A percentile compares a stretch with the other conserved stretches of the same genome.
Evolutionary conservation across 306 rosid species (phyloP).

Genomic region (Datisca glomerata): DNA sequence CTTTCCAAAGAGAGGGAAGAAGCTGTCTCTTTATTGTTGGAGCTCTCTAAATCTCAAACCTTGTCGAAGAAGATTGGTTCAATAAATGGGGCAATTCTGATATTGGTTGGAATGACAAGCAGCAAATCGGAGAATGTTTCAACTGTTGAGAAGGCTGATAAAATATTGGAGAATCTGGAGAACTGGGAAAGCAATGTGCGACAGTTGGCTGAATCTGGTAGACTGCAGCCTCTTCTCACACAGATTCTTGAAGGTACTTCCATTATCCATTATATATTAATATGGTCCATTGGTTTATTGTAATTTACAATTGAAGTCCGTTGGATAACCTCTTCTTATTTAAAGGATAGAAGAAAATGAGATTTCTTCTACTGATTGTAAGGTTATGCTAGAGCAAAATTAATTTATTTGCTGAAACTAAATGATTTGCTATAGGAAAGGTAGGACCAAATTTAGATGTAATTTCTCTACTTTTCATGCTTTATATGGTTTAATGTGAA

Average conservation of each 20-base stretch:
- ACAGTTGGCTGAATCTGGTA: conserved; percentile 92
- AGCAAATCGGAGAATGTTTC: conserved; percentile 76
- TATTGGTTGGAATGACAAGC: conserved; percentile 92
- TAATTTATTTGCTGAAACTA: too few species aligned
- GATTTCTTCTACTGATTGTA: too few species aligned
- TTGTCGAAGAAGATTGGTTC: conserved; percentile 90
- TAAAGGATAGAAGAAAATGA: too few species aligned
- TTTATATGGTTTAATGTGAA: conserved; percentile 16
- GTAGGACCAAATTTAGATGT: too few species aligned
- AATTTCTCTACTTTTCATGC: conserved; percentile 3
- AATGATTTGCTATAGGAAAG: too few species aligned
- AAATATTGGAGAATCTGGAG: conserved; percentile 76
- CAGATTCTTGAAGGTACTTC: conserved; percentile 81
- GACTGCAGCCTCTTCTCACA: conserved; percentile 75
- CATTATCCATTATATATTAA: too few species aligned
- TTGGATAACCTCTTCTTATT: too few species aligned
- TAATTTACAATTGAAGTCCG: too few species aligned
- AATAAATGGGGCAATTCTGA: conserved; percentile 82
- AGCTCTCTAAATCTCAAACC: conserved; percentile 79
- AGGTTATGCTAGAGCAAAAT: too few species aligned
- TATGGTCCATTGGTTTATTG: too few species aligned
- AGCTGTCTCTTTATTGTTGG: conserved; percentile 87
- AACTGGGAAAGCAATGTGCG: conserved; percentile 74
- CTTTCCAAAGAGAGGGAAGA: conserved; percentile 88
- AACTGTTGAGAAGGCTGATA: conserved; percentile 67